Base-by-base conservation (phyloP, 1,139 yeast species). In the Suhomyces bribrorum region DNA sequence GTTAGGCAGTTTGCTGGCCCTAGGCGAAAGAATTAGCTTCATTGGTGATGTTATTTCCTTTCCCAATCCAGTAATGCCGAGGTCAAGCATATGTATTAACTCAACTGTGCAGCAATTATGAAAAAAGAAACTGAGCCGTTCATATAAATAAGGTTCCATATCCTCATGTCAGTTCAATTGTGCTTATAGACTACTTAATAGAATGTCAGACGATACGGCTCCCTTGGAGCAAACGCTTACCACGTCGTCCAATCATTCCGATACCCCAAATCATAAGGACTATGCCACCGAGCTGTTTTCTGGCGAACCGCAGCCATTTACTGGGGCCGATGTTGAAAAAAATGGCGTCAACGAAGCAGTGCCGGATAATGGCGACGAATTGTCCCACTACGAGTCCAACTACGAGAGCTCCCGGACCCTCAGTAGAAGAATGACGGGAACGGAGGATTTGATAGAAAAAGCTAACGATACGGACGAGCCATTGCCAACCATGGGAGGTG, bases 401-500 rank as follows among this genome's bases (percentile, higher is more conserved):
- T 59, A 50, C n/a, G 46, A 49, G 4, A 54, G 57, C 12, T 50
- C 66, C 6, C 46, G 64, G 33, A 54, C 59, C 8, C 45, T 63
- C 34, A 52, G 60, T 14, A 49, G 63, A 30, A 45, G 58, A 34
- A 40, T 62, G 40, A 59, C 64, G 3, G 61, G 59, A 17, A 56
- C 56, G 3, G 66, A 57, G 14, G 46, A 50, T 22, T 52, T 68
- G 36, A 56, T 46, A 24, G 7, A 45, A 25, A 14, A 64, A 34
- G 44, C 73, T 54, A 25, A 74, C 43, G 7, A 53, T 44, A 52
- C 57, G 12, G 54, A 57, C 26, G 64, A 53, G 32, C 66, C 69
- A 9, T 49, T 68, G 38, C 73, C 73, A 2, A 40, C 37, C 4
- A 81, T 81, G 85, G 87, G 87, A 23, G 75, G 75, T 14, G 76